Conservation (phyloP, 257 asterid genomes). For the Solanum medicagineum region DNA sequence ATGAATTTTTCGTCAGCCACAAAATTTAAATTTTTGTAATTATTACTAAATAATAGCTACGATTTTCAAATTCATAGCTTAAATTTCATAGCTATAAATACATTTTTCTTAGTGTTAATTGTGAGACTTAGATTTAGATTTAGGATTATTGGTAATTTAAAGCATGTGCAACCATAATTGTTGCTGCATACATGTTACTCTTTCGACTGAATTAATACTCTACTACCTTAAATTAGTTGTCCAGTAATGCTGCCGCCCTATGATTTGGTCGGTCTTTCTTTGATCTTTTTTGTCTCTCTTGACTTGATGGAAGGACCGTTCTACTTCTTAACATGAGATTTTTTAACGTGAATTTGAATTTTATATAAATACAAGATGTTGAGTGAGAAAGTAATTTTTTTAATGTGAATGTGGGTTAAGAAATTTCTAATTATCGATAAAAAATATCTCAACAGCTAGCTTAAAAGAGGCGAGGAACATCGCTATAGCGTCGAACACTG, state of each 20-base stretch:
- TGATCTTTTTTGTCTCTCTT: not conserved
- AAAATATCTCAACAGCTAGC: not conserved
- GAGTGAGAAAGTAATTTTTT: not conserved
- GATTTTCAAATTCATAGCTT: too few relatives aligned
- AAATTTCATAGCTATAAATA: too few relatives aligned
- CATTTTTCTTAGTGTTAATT: not conserved
- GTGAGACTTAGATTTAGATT: not conserved
- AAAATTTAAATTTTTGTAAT: too few relatives aligned
- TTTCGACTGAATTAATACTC: not conserved
- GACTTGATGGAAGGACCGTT: not conserved
- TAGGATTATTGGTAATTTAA: not conserved
- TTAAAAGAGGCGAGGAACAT: not conserved
- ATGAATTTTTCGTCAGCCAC: too few relatives aligned
- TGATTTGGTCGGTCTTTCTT: not conserved
- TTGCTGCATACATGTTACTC: constrained; percentile 1
- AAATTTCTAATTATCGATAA: not conserved
- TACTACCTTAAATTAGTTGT: not conserved
- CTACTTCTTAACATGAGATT: not conserved
- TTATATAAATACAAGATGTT: too few relatives aligned
- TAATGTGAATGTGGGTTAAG: fast-evolving
- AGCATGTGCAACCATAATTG: not conserved
- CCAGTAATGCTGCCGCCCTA: not conserved
- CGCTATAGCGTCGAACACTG: not conserved
- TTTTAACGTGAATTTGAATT: too few relatives aligned
- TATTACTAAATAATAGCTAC: too few relatives aligned